phyloP scores from a whole-genome alignment of 1,284 basidiomycete species.

The Hypsizygus ulmarius region DNA sequence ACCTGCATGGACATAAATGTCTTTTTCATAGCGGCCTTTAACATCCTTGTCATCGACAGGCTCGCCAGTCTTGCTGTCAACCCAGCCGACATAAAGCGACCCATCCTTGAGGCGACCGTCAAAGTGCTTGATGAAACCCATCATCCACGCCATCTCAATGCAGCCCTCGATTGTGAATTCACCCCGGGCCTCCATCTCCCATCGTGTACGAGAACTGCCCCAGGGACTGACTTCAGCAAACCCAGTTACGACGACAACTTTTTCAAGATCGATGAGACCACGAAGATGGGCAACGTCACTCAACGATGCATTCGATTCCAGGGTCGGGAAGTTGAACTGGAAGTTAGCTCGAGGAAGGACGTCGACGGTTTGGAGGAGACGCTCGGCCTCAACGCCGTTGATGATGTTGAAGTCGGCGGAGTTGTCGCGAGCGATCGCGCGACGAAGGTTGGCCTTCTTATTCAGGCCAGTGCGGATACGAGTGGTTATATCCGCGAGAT shows the following conservation, averaged over 20 bases:
- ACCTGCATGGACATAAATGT: constrained; percentile 91
- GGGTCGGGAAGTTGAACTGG: constrained; percentile 88
- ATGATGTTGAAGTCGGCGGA: constrained; percentile 91
- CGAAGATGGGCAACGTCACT: constrained; percentile 75
- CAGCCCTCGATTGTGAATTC: constrained; percentile 95
- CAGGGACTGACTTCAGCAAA: constrained; percentile 99
- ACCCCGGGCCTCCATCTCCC: constrained; percentile 97
- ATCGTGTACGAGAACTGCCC: constrained; percentile 97
- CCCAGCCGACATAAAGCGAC: constrained; percentile 95
- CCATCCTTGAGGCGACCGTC: constrained; percentile 94
- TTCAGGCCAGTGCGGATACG: constrained; percentile 80
- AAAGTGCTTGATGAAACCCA: constrained; percentile 98
- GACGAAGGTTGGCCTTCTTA: constrained; percentile 87
- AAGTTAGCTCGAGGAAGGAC: constrained; percentile 97
- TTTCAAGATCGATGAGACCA: constrained; percentile 91
- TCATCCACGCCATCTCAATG: constrained; percentile 99
- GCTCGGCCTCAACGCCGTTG: constrained; percentile 91
- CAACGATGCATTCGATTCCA: constrained; percentile 68
- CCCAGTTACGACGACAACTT: constrained; percentile 94
- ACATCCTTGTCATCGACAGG: constrained; percentile 99
- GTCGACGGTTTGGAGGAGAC: constrained; percentile 88
- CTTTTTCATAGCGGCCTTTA: constrained; percentile 90
- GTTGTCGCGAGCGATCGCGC: constrained; percentile 92
- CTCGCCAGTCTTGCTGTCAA: constrained; percentile 91
- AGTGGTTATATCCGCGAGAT: constrained; percentile 88